A percentile compares a stretch with the other conserved stretches of the same genome.
phyloP scores from a whole-genome alignment of 2,329 filamentous ascomycete genomes.

The Lecanicillium sp. region DNA sequence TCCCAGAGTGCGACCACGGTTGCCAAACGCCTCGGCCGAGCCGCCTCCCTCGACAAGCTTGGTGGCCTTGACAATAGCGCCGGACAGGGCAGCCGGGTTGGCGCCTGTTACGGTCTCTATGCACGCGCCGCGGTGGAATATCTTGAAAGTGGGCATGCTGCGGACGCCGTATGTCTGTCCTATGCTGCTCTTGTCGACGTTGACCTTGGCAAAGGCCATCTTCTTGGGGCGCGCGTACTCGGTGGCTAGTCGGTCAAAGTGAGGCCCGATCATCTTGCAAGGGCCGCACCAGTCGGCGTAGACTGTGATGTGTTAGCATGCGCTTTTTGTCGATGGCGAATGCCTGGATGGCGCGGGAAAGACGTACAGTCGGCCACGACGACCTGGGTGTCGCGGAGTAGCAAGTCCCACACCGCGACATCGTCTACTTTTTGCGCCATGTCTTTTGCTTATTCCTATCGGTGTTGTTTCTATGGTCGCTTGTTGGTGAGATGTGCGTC shows the following conservation, averaged over 20 bases:
- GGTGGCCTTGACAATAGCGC: constrained; percentile 65
- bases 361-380: constrained; percentile 9
- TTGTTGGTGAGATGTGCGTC: too few species aligned
- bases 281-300: constrained; percentile 94
- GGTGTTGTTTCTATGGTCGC: too few species aligned
- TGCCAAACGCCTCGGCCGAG: constrained; percentile 40
- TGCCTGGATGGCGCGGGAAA: background rate
- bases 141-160: constrained; percentile 91
- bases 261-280: constrained; percentile 85
- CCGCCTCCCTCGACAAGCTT: constrained; percentile 39
- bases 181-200: constrained; percentile 74
- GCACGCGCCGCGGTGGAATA: constrained; percentile 70
- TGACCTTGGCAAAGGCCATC: constrained; percentile 86
- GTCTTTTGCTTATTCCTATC: too few species aligned
- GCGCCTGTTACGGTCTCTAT: constrained; percentile 75
- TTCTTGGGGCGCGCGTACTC: constrained; percentile 74
- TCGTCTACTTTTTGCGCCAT: constrained; percentile 3
- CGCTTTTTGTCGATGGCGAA: background rate
- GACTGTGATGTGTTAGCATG: constrained; percentile 46
- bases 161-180: constrained; percentile 70
- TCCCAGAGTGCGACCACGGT: constrained; percentile 51
- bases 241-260: constrained; percentile 75
- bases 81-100: constrained; percentile 66
- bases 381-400: constrained; percentile 8
- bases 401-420: constrained; percentile 7